phyloP scores from a whole-genome alignment of 441 rosid genomes.

The Gossypium laxum region DNA sequence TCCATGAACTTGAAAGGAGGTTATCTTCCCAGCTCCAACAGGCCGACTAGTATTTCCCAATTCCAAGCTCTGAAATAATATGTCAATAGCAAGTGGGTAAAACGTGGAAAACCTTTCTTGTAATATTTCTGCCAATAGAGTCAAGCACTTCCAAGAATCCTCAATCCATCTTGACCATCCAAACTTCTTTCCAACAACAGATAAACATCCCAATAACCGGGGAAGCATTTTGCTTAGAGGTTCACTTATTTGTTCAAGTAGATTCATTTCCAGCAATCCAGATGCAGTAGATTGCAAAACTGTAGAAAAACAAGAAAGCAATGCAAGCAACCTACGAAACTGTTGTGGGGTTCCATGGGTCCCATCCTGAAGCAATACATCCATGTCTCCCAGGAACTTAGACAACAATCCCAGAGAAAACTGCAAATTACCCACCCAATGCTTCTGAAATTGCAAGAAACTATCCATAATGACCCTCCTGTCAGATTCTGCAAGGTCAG shows the following conservation, averaged over 20 bases:
- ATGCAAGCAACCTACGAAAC: conserved; percentile 73
- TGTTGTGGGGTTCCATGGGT: conserved; percentile 68
- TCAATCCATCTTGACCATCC: conserved; percentile 90
- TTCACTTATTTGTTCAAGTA: conserved; percentile 71
- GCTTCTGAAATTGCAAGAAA: conserved; percentile 90
- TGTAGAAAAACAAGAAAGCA: conserved; percentile 88
- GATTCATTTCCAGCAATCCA: conserved; percentile 80
- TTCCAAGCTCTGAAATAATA: conserved; percentile 70
- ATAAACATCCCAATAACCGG: conserved; percentile 59
- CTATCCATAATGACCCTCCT: conserved; percentile 74
- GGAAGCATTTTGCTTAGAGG: conserved; percentile 78
- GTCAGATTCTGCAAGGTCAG: conserved; percentile 70
- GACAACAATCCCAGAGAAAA: conserved; percentile 73
- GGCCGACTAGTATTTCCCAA: conserved; percentile 27
- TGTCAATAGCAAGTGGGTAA: conserved; percentile 60
- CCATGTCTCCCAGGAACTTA: conserved; percentile 88
- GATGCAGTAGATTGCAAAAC: conserved; percentile 88
- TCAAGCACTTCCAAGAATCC: conserved; percentile 87
- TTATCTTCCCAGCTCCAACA: conserved; percentile 48
- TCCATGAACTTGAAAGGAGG: conserved; percentile 76
- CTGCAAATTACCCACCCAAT: conserved; percentile 84
- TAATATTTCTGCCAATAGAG: conserved; percentile 90
- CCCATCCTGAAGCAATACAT: conserved; percentile 71
- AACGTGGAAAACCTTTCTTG: conserved; percentile 63
- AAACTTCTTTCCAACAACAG: conserved; percentile 74